Conservation (phyloP, 192 early-diverging fungal species). For the Linnemannia elongata region DNA sequence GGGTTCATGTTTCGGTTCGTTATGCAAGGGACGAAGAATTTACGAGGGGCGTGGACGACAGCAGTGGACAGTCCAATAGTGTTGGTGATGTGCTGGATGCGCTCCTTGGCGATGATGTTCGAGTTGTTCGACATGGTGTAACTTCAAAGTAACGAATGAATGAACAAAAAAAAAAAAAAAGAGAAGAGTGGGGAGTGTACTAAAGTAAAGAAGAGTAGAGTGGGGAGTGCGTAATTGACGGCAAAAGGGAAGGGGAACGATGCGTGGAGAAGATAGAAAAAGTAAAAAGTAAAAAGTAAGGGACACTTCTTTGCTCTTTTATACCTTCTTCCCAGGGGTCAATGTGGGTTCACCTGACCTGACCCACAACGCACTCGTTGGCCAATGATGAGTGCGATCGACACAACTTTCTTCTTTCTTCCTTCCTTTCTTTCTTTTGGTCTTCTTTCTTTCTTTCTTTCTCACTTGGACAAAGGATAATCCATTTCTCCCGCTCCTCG, state of each 20-base stretch:
- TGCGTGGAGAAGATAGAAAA: neutral
- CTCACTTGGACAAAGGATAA: no score
- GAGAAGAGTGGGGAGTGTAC: neutral
- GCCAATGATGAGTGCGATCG: no score
- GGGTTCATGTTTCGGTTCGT: neutral
- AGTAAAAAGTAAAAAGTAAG: no score
- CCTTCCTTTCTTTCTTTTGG: no score
- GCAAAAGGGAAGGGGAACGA: neutral
- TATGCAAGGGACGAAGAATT: neutral
- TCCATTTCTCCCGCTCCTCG: no score
- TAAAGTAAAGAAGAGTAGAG: neutral
- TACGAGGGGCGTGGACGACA: slow-evolving; percentile 33
- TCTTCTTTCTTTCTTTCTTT: no score
- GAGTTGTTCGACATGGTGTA: slow-evolving; percentile 22
- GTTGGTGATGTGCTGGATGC: slow-evolving; percentile 41
- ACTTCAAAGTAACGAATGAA: slow-evolving; percentile 10
- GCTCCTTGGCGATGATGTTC: slow-evolving; percentile 35
- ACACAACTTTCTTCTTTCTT: no score
- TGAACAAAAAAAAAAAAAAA: neutral
- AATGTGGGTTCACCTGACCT: neutral
- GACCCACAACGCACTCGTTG: no score
- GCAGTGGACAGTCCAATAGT: slow-evolving; percentile 34
- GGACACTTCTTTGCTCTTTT: neutral
- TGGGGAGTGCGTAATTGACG: neutral
- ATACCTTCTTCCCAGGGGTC: neutral